Evolutionary conservation across 257 asterid species (phyloP).

Genomic region (Lycium ferocissimum): DNA sequence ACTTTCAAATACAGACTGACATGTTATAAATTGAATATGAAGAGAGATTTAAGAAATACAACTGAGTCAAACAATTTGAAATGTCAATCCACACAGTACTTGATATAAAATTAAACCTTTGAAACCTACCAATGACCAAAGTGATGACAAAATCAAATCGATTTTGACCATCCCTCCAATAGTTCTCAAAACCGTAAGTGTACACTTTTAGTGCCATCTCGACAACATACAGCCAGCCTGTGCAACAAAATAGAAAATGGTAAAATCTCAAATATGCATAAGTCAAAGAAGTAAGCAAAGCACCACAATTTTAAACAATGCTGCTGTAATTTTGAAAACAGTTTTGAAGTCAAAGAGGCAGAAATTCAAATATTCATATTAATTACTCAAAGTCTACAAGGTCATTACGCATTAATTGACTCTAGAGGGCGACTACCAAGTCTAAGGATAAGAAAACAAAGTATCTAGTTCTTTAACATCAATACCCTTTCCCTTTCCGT

Average conservation of each 20-base stretch:
- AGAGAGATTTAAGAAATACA: not conserved
- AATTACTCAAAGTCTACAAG: slow-evolving; percentile 8
- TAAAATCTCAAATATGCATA: slow-evolving; percentile 14
- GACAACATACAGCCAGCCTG: slow-evolving; percentile 97
- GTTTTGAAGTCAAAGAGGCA: slow-evolving; percentile 12
- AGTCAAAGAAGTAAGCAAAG: not conserved
- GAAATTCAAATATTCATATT: not conserved
- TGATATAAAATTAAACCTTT: not conserved
- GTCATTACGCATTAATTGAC: slow-evolving; percentile 15
- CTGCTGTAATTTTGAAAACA: not conserved
- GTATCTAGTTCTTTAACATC: not conserved
- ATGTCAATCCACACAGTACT: not conserved
- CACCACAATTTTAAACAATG: not conserved
- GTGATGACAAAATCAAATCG: slow-evolving; percentile 92
- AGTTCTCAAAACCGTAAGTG: slow-evolving; percentile 82
- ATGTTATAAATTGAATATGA: not conserved
- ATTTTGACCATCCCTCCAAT: slow-evolving; percentile 99
- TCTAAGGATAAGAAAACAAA: slow-evolving; percentile 14
- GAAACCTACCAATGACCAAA: slow-evolving; percentile 86
- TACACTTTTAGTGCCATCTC: slow-evolving; percentile 91
- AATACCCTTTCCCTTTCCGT: slow-evolving; percentile 1
- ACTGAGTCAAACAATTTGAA: slow-evolving; percentile 8
- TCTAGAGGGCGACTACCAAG: not conserved
- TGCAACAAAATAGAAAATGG: slow-evolving; percentile 40
- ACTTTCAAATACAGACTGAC: not conserved